Percentiles rank a stretch among this genome's conserved stretches.
Conservation (phyloP, 163 green algal species). For the Prototheca wickerhamii region DNA sequence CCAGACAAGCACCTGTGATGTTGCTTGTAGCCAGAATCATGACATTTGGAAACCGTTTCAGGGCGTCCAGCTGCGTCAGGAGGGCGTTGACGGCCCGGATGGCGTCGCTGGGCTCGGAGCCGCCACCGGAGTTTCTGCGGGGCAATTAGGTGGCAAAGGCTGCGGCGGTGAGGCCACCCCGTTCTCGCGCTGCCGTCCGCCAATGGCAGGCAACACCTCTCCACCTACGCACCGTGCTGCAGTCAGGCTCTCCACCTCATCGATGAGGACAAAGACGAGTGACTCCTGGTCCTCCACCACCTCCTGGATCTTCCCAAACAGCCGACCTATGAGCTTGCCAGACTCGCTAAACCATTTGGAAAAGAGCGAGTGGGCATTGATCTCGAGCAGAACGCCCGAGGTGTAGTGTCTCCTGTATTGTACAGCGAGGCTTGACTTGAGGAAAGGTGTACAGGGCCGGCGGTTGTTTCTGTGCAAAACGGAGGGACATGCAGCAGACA, state of each 20-base stretch:
- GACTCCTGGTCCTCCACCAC: slow-evolving; percentile 69
- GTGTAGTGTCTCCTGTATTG: too few species aligned
- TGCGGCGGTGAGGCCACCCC: neutral
- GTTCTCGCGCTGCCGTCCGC: neutral
- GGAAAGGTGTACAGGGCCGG: too few species aligned
- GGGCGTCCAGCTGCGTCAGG: slow-evolving; percentile 67
- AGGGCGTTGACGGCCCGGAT: slow-evolving; percentile 90
- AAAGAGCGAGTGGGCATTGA: slow-evolving; percentile 95
- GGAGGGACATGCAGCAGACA: too few species aligned
- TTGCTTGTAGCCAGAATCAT: slow-evolving; percentile 79
- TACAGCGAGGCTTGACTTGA: too few species aligned
- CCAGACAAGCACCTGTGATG: slow-evolving; percentile 52
- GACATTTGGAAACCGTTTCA: slow-evolving; percentile 29
- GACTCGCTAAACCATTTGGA: slow-evolving; percentile 88
- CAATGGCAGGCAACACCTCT: neutral
- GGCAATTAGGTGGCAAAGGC: neutral
- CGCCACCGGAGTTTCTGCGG: slow-evolving; percentile 36
- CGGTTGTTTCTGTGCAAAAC: too few species aligned
- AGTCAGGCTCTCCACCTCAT: slow-evolving; percentile 64
- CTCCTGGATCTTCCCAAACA: slow-evolving; percentile 77
- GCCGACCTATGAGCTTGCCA: slow-evolving; percentile 67
- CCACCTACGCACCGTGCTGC: slow-evolving; percentile 15
- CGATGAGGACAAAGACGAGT: slow-evolving; percentile 94
- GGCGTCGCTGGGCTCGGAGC: slow-evolving; percentile 69
- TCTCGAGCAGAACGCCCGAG: slow-evolving; percentile 69